phyloP scores from a whole-genome alignment of 2,329 filamentous ascomycete genomes.

The Hypoxylon sp. region DNA sequence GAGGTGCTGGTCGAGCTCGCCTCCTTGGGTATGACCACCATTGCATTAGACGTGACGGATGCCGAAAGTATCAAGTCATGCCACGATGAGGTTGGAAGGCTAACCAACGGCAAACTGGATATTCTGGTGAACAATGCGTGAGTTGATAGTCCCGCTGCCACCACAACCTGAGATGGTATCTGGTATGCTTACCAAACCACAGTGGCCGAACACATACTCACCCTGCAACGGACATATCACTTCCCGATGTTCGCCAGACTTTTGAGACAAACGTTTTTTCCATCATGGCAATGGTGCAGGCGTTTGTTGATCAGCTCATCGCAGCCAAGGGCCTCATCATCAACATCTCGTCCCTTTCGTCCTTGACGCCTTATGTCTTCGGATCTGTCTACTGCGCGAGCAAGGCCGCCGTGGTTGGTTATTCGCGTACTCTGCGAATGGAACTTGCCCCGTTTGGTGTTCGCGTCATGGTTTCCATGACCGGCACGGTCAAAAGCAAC shows the following conservation, averaged over 20 bases:
- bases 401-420: conserved; percentile 63
- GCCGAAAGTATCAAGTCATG: conserved; percentile 59
- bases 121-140: conserved; percentile 69
- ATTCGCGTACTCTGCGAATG: conserved; percentile 62
- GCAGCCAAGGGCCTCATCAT: conserved; percentile 60
- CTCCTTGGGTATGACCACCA: conserved; percentile 57
- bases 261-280: conserved; percentile 67
- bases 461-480: conserved; percentile 65
- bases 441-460: conserved; percentile 64
- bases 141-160: conserved; percentile 31
- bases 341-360: conserved; percentile 63
- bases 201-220: conserved; percentile 62
- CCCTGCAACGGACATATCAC: conserved; percentile 60
- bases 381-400: conserved; percentile 62
- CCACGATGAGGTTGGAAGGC: conserved; percentile 54
- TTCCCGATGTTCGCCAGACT: conserved; percentile 61
- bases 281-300: conserved; percentile 63
- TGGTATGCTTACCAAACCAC: conserved; percentile 18
- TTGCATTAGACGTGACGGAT: conserved; percentile 64
- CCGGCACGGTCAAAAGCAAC: conserved; percentile 62
- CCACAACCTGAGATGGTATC: too few species aligned
- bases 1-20: conserved; percentile 58
- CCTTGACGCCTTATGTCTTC: conserved; percentile 62
- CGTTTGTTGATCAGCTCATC: conserved; percentile 60
- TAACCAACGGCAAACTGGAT: conserved; percentile 63